phyloP scores from a whole-genome alignment of 257 asterid species.

The Eucommia ulmoides region DNA sequence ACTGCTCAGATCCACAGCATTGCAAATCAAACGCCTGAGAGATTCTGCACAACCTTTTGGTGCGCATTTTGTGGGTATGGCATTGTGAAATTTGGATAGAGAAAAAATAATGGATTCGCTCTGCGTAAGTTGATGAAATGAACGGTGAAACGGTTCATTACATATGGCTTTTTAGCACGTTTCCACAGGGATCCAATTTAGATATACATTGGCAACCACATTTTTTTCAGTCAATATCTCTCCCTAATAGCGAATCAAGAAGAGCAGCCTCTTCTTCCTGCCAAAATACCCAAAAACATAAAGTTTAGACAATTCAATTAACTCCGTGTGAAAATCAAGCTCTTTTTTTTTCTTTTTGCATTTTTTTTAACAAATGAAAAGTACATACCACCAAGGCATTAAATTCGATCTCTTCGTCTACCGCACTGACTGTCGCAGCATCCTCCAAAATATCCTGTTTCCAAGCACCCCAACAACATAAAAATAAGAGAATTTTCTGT shows the following conservation, averaged over 20 bases:
- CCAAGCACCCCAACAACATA: constrained; percentile 6
- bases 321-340: constrained; percentile 10
- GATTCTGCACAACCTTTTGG: no score
- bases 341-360: background rate
- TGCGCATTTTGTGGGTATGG: no score
- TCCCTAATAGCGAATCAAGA: constrained; percentile 73
- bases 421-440: constrained; percentile 60
- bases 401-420: constrained; percentile 97
- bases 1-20: no score
- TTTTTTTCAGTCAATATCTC: no score
- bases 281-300: constrained; percentile 3
- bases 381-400: constrained; percentile 86
- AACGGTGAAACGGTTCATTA: no score
- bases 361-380: background rate
- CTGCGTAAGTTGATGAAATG: no score
- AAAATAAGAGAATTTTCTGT: background rate
- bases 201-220: no score
- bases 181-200: no score
- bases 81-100: no score
- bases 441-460: constrained; percentile 90
- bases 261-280: constrained; percentile 97
- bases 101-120: no score
- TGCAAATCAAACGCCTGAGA: no score
- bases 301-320: constrained; percentile 6
- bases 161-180: no score